Conservation (phyloP, 257 asterid genomes). For the Solanum chiquidenum region DNA sequence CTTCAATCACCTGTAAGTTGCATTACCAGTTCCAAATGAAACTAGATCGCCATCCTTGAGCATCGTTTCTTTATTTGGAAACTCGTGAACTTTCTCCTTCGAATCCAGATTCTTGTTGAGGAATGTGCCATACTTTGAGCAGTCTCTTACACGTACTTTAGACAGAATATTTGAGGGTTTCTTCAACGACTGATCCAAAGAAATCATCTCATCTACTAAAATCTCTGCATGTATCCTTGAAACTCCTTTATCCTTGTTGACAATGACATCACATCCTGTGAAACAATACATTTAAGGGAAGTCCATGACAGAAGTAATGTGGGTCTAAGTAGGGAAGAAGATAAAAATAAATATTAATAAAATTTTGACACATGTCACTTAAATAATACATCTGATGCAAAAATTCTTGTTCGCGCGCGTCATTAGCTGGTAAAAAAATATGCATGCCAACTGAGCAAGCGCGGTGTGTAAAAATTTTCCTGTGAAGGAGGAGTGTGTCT, state of each 20-base stretch:
- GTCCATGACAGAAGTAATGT: neutral
- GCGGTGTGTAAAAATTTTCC: neutral
- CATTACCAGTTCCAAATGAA: constrained; percentile 89
- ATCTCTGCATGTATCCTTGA: constrained; percentile 96
- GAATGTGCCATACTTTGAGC: constrained; percentile 91
- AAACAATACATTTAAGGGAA: neutral
- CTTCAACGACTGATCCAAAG: constrained; percentile 33
- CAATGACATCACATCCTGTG: constrained; percentile 80
- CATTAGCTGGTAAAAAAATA: neutral
- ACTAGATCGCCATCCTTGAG: constrained; percentile 72
- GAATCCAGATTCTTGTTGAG: constrained; percentile 29
- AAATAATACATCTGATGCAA: neutral
- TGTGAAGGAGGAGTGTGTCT: neutral
- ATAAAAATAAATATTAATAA: neutral
- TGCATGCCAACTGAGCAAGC: neutral
- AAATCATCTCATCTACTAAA: constrained; percentile 70
- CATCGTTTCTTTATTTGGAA: constrained; percentile 50
- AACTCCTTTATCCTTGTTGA: constrained; percentile 83
- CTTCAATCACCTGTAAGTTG: constrained; percentile 59
- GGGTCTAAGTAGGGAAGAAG: neutral
- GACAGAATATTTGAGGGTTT: constrained; percentile 30
- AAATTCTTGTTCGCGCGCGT: neutral
- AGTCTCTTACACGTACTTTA: constrained; percentile 66
- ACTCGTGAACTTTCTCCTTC: constrained; percentile 71
- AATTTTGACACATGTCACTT: neutral